Evolutionary conservation across 2,329 filamentous ascomycete genomes (phyloP).

Genomic region (Pseudogymnoascus sp.): DNA sequence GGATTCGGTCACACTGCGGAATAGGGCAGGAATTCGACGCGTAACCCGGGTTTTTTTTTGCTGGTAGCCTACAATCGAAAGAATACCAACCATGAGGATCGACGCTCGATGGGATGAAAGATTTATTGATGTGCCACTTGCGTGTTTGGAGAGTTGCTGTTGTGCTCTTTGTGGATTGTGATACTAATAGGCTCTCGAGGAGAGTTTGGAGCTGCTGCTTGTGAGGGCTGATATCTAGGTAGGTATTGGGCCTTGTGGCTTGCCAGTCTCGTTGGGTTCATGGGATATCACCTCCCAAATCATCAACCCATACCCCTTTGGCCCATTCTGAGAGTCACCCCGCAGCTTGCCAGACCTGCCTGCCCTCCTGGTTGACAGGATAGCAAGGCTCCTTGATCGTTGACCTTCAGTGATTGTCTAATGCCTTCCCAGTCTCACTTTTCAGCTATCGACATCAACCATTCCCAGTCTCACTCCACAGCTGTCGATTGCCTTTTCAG

Average conservation of each 20-base stretch:
- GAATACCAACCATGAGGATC: conserved; percentile 21
- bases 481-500: too few species aligned
- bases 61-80: conserved; percentile 48
- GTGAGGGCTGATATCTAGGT: not conserved
- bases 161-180: not conserved
- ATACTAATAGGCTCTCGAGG: not conserved
- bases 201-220: not conserved
- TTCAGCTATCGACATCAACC: too few species aligned
- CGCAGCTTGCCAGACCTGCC: not conserved
- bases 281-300: not conserved
- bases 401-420: too few species aligned
- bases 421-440: too few species aligned
- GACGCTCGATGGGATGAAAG: not conserved
- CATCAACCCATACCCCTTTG: not conserved
- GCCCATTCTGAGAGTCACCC: not conserved
- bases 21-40: conserved; percentile 44
- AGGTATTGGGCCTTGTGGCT: not conserved
- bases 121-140: not conserved
- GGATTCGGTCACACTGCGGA: conserved; percentile 37
- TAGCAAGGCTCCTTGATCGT: too few species aligned
- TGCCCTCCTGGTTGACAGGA: too few species aligned
- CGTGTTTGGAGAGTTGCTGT: not conserved
- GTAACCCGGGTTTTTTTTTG: conserved; percentile 34
- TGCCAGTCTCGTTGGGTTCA: not conserved
- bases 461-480: too few species aligned